Base-by-base conservation (phyloP, 768 basidiomycete species). In the Suillus discolor region DNA sequence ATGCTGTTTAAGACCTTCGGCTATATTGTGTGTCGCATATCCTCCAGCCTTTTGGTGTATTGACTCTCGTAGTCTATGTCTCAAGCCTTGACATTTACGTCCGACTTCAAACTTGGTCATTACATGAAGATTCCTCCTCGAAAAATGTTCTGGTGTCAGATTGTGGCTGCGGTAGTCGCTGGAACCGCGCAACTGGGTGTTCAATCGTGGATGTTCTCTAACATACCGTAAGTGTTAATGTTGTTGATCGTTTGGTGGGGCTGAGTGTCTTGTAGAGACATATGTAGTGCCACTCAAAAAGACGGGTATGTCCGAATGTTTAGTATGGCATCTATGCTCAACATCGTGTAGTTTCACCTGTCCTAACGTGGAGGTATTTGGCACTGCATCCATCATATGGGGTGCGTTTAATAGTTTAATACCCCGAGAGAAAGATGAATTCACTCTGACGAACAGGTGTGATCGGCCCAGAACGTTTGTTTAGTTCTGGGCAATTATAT, bases 1-100 rank as follows among this genome's bases (percentile, higher is more conserved):
- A 92, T 94, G 92, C 80, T 93, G 80, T 93, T 93, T 84, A 93
- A 92, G 84, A 90, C 89, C 0, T 92, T 83, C 82, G 91, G 92
- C 39, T 92, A 91, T 70, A 88, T 89, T 65, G 88, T 78, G 34
- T 42, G 73, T 49, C 8, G 6, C 28, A 12, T 8, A 16, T 59
- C 85, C 60, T 62, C 41, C 7, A 4, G 28, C 28, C 18, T 60
- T 18, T 42, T 42, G 16, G 11, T n/a, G 16, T 60, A 42, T 12
- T 60, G 12, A 60, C 41, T 12, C 18, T 69, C 8, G 34, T 28
- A 70, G 69, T 67, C 76, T 12, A 79, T 81, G 79, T 55, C 71
- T 23, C 73, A 76, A 76, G 90, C 91, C 1, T 73, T 93, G 49
- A 79, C 78, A 51, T 94, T 93, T 79, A 84, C 89, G 1, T 81